phyloP scores from a whole-genome alignment of 169 alveolate species.

The Babesia ovis region DNA sequence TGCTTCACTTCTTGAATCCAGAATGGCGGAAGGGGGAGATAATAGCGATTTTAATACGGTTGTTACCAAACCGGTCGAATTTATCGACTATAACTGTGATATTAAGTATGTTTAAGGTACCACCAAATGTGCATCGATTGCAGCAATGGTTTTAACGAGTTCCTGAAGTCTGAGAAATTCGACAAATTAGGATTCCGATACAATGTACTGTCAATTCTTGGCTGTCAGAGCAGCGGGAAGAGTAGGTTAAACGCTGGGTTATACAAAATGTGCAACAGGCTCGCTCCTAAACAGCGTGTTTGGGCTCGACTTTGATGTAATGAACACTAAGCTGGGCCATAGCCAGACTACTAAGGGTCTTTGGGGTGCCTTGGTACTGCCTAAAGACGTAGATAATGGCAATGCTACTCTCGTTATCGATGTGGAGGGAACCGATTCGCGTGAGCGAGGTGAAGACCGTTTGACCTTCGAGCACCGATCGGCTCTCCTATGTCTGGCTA shows the following conservation, averaged over 20 bases:
- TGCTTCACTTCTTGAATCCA: neutral
- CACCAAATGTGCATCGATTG: neutral
- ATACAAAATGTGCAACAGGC: slow-evolving; percentile 45
- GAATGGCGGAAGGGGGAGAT: slow-evolving; percentile 3
- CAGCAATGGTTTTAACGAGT: slow-evolving; percentile 50
- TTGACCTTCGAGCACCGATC: slow-evolving; percentile 89
- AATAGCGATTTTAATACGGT: neutral
- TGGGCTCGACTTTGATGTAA: slow-evolving; percentile 82
- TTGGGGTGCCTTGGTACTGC: slow-evolving; percentile 81
- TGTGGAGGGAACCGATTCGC: slow-evolving; percentile 90
- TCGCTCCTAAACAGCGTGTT: slow-evolving; percentile 82
- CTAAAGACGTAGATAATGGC: slow-evolving; percentile 33
- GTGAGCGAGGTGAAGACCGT: slow-evolving; percentile 86
- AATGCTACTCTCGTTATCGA: slow-evolving; percentile 81
- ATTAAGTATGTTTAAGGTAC: slow-evolving; percentile 23
- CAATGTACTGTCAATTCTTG: slow-evolving; percentile 86
- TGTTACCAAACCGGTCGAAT: slow-evolving; percentile 50
- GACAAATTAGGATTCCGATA: slow-evolving; percentile 66
- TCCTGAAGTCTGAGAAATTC: slow-evolving; percentile 55
- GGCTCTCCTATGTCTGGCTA: slow-evolving; percentile 85
- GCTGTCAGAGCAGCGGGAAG: slow-evolving; percentile 91
- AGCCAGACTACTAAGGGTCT: slow-evolving; percentile 90
- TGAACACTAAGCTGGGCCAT: slow-evolving; percentile 86
- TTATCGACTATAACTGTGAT: slow-evolving; percentile 59
- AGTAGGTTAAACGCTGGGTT: slow-evolving; percentile 59